Conservation (phyloP, 1,139 yeast species). For the Nadsonia starkeyi-henricii region DNA sequence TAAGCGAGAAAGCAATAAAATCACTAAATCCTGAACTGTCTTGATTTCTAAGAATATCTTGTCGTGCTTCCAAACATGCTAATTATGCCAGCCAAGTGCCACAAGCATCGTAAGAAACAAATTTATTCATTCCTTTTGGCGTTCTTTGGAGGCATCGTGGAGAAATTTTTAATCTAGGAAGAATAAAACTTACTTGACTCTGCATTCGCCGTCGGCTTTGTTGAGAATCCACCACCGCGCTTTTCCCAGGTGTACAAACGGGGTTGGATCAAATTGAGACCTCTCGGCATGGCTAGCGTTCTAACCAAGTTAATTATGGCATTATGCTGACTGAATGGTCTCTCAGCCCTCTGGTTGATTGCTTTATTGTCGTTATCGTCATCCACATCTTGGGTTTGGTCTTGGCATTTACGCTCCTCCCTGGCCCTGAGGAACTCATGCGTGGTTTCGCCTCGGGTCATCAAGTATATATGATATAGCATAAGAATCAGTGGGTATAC, state of each 20-base stretch:
- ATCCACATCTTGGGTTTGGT: not conserved
- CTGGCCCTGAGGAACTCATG: slow-evolving; percentile 14
- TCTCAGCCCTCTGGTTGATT: not conserved
- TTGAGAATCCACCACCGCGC: not conserved
- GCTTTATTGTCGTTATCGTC: not conserved
- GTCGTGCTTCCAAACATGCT: too few relatives aligned
- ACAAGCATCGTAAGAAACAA: too few relatives aligned
- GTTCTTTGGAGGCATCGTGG: not conserved
- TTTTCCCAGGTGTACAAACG: not conserved
- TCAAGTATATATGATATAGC: slow-evolving; percentile 38
- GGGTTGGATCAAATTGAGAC: slow-evolving; percentile 6
- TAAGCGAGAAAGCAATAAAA: not conserved
- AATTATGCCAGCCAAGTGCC: too few relatives aligned
- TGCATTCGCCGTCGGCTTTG: not conserved
- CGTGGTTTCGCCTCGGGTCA: slow-evolving; percentile 52
- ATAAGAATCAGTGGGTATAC: slow-evolving; percentile 44
- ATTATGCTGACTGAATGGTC: slow-evolving; percentile 2
- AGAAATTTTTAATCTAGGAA: not conserved
- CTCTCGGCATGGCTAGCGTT: not conserved
- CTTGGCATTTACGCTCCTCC: not conserved
- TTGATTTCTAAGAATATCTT: too few relatives aligned
- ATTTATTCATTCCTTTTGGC: too few relatives aligned
- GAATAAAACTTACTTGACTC: not conserved
- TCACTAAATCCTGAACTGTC: not conserved
- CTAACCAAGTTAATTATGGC: not conserved